These are phyloP conservation scores for Syzygium aromaticum DNA, from an alignment of 345 rosid species.

Conservation along the genomic window DNA sequence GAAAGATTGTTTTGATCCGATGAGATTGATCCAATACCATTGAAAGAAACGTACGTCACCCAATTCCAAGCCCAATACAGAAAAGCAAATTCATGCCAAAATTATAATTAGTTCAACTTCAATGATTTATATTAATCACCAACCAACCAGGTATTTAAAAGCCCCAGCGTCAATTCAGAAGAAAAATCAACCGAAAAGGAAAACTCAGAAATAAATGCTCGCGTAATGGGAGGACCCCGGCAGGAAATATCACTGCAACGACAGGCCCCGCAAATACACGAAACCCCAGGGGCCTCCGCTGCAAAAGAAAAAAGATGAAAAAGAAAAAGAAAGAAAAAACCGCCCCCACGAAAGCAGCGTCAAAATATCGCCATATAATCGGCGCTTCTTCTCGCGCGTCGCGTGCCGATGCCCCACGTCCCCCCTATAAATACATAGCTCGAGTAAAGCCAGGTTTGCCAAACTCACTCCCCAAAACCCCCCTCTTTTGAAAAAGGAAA, in stretches of 20 bases:
- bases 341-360: not conserved
- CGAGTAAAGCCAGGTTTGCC: conserved; percentile 45
- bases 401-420: too few species aligned
- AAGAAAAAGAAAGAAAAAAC: not conserved
- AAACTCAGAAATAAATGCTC: not conserved
- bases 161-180: not conserved
- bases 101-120: not conserved
- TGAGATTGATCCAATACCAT: not conserved
- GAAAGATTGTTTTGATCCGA: accelerated
- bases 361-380: conserved; percentile 7
- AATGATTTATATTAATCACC: not conserved
- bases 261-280: not conserved
- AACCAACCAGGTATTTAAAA: not conserved
- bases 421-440: conserved; percentile 41
- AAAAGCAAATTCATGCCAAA: not conserved
- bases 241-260: not conserved
- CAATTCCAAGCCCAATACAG: accelerated
- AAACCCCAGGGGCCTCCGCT: not conserved
- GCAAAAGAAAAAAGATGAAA: not conserved
- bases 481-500: not conserved
- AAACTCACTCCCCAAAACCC: conserved; percentile 18
- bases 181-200: not conserved
- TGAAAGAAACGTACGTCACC: not conserved
- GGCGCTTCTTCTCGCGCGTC: not conserved
- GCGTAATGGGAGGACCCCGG: not conserved